Evolutionary conservation across 768 basidiomycete genomes (phyloP).

Genomic region (Leccinum uliginosum): DNA sequence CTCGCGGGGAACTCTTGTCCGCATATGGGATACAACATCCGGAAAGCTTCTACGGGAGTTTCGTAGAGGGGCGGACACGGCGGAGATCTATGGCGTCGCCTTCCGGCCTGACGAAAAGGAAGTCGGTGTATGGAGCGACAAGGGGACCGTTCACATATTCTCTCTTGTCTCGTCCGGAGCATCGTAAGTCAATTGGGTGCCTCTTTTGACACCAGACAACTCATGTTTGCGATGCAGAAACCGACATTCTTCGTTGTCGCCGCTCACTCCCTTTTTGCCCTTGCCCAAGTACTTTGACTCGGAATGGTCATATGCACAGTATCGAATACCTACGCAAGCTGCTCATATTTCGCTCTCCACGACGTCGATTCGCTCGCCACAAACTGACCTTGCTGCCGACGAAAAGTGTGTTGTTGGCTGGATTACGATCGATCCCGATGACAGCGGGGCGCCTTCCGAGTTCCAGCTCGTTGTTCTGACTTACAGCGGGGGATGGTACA

Average conservation of each 20-base stretch:
- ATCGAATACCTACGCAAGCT: conserved; percentile 80
- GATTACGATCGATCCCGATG: conserved; percentile 51
- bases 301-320: conserved; percentile 96
- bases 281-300: conserved; percentile 90
- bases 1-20: conserved; percentile 75
- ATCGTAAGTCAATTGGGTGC: conserved; percentile 47
- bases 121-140: conserved; percentile 91
- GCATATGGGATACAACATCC: conserved; percentile 76
- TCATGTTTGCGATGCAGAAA: conserved; percentile 46
- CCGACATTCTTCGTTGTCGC: conserved; percentile 79
- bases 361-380: conserved; percentile 51
- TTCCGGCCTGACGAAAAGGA: conserved; percentile 85
- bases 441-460: conserved; percentile 38
- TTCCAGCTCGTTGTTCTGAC: conserved; percentile 83
- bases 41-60: conserved; percentile 78
- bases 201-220: conserved; percentile 1
- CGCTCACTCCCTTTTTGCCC: conserved; percentile 73
- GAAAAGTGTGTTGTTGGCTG: conserved; percentile 87
- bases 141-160: conserved; percentile 91
- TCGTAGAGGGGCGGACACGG: conserved; percentile 82
- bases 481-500: conserved; percentile 90
- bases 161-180: conserved; percentile 62
- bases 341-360: conserved; percentile 77
- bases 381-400: conserved; percentile 66
- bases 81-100: conserved; percentile 86